Percentiles rank a stretch among this genome's conserved stretches.
phyloP scores from a whole-genome alignment of 495 filamentous ascomycete species.

The Letharia lupina region DNA sequence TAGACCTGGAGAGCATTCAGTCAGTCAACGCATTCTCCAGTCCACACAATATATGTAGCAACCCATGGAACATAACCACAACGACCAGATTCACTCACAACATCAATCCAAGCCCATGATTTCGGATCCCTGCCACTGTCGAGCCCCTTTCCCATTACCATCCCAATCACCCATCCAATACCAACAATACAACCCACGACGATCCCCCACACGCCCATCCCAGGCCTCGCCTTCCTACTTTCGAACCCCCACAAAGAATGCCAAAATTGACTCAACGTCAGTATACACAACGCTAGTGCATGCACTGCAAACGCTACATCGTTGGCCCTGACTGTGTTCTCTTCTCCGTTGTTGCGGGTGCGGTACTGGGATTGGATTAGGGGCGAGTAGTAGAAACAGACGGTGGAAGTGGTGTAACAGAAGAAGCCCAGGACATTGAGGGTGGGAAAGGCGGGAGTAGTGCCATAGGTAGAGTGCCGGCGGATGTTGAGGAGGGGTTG shows the following conservation, averaged over 20 bases:
- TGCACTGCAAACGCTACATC: conserved; percentile 82
- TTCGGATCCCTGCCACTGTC: conserved; percentile 46
- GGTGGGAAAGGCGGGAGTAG: conserved; percentile 77
- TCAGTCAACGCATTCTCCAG: not conserved
- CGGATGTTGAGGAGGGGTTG: conserved; percentile 70
- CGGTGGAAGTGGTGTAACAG: conserved; percentile 67
- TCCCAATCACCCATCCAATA: conserved; percentile 45
- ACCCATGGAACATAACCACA: not conserved
- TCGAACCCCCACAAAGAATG: conserved; percentile 67
- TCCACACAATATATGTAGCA: not conserved
- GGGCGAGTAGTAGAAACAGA: conserved; percentile 66
- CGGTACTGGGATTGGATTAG: conserved; percentile 76
- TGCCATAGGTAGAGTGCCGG: conserved; percentile 67
- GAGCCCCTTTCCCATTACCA: conserved; percentile 44
- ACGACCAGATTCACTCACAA: conserved; percentile 45
- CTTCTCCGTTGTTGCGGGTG: conserved; percentile 46
- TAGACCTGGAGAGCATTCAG: conserved; percentile 50
- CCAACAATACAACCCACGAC: conserved; percentile 56
- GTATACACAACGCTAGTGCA: conserved; percentile 56
- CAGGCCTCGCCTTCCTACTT: conserved; percentile 47
- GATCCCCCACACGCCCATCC: conserved; percentile 56
- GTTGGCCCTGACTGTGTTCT: conserved; percentile 69
- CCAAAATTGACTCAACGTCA: conserved; percentile 59
- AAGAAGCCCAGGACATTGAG: conserved; percentile 78
- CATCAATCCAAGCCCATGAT: conserved; percentile 70